Base-by-base conservation (phyloP, 202 grass and related monocot genomes). In the Bolboschoenoplectus hybrid region DNA sequence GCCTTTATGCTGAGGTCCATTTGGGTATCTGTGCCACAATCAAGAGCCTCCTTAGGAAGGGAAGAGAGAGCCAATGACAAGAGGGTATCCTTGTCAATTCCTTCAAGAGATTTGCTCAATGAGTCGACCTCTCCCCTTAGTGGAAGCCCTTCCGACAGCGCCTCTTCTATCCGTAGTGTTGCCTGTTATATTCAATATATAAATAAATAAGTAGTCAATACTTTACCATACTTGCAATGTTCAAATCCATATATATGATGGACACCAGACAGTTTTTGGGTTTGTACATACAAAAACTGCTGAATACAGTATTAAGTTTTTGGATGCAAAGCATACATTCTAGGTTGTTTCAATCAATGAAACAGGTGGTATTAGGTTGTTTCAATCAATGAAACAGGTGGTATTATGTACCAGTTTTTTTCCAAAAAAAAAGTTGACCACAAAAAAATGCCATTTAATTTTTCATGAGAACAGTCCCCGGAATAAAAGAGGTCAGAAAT, bases 71-170 rank as follows among this genome's bases (percentile, higher is more conserved):
- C 93, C 75, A 96, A 77, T 82, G 93, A 85, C 90, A 99, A 78
- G 49, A 99, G 89, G 70, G 90, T 96, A 89, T 99, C 93, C 91
- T 96, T 99, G 38, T 99, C 97, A 32, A 99, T 99, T 38, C 92
- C 89, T 88, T 92, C 93, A 87, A 96, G 76, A 74, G 92, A 99
- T 84, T 91, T 92, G 57, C 77, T 70, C 87, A 99, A 81, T 34
- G 55, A 68, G 85, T 92, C 89, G 40, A 99, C 91, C 60, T 99
- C 97, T 85, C 88, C 76, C 49, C 81, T 88, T 53, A 99, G 88
- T 77, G 97, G 93, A 63, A 87, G 90, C 82, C 97, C 93, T 73
- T 87, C 95, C 53, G 93, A 96, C 44, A 99, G 89, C 83, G 92
- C 93, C 41, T 99, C 87, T 87, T 96, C 93, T 77, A 99, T 86